Base-by-base conservation (phyloP, 225 moss, liverwort and hornwort genomes). In the Asterella californica region DNA sequence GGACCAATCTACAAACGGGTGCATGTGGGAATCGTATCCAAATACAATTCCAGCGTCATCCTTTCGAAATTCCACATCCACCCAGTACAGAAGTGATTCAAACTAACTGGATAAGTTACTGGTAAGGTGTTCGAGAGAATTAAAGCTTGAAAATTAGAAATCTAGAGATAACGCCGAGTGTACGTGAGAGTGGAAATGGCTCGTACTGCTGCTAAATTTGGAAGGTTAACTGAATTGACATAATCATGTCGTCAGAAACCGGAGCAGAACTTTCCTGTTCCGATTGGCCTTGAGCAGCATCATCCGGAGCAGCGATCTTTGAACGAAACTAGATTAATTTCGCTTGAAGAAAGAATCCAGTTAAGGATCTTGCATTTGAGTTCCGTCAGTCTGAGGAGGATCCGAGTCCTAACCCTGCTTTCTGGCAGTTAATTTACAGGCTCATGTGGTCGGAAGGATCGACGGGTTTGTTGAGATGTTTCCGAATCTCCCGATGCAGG, bases 401-500 rank as follows among this genome's bases (percentile, higher is more conserved):
- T 21, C 18, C 17, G 27, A 67, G 12, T 36, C 29, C 67, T 12
- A 33, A 67, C 15, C 32, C 30, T 11, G 67, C 5, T 68, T 18
- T 4, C 29, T 9, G 15, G 74, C 9, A 15, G 10, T 5, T 36
- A 57, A 27, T 66, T 59, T 81, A 85, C 27, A 85, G 70, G 22
- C 54, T 70, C 34, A 85, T 72, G 55, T 85, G 81, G 74, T 74
- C 72, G 25, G 81, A 78, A 27, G 85, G 85, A 74, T 85, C 79
- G 17, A 85, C 75, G 10, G 82, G 79, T 74, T 78, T 81, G 33
- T 81, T 78, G 15, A 67, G 64, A 32, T 78, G 70, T 67, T 85
- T 79, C 21, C 85, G 74, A 30, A 85, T 85, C 74, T 85, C 85
- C 85, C 85, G 82, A 57, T 85, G 85, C 65, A 85, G 74, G 32